Conservation (phyloP, 257 asterid genomes). For the Salvia rosmarinus region DNA sequence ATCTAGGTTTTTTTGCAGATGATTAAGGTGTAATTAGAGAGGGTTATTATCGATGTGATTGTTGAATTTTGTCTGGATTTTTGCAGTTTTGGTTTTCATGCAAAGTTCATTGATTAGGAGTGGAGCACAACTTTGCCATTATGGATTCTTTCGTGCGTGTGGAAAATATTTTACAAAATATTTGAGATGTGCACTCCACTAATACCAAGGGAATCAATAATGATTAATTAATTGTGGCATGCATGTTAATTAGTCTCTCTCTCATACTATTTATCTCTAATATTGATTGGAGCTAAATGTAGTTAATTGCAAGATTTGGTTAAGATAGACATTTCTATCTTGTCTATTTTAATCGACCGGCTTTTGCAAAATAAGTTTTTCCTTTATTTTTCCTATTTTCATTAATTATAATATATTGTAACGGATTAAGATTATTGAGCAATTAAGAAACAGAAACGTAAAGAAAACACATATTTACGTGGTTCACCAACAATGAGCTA, state of each 20-base stretch:
- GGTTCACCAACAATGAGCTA: too few relatives aligned
- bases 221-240: background rate
- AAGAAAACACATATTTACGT: too few relatives aligned
- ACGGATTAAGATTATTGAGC: too few relatives aligned
- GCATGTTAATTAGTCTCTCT: background rate
- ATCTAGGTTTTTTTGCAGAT: background rate
- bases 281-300: too few relatives aligned
- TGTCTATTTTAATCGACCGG: background rate
- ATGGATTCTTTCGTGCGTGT: constrained; percentile 15
- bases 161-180: background rate
- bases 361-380: background rate
- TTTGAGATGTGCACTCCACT: constrained; percentile 33
- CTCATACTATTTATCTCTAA: background rate
- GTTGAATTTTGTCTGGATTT: background rate
- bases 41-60: background rate
- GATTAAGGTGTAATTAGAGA: constrained; percentile 18
- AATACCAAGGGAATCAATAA: background rate
- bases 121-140: constrained; percentile 36
- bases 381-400: background rate
- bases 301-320: background rate
- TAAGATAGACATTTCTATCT: background rate
- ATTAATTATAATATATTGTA: too few relatives aligned
- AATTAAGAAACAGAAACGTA: too few relatives aligned
- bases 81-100: constrained; percentile 10
- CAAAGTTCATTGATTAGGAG: constrained; percentile 25